These are phyloP conservation scores for Lycium barbarum DNA, from an alignment of 257 asterid genomes.

Conservation along the genomic window DNA sequence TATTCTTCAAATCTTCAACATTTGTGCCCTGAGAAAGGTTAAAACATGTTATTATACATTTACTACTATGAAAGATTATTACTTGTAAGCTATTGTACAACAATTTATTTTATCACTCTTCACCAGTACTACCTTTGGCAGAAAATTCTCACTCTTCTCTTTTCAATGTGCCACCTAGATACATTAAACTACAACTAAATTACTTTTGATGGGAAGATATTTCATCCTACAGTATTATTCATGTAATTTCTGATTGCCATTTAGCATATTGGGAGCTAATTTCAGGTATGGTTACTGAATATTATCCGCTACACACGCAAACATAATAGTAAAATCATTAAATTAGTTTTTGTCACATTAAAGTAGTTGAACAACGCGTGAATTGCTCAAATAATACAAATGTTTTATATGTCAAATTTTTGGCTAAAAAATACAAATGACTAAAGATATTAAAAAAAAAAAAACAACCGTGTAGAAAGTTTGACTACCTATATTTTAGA, in stretches of 20 bases:
- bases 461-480: neutral
- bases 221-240: neutral
- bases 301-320: too few relatives aligned
- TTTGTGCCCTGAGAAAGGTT: neutral
- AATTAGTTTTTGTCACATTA: neutral
- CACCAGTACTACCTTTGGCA: too few relatives aligned
- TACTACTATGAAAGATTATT: neutral
- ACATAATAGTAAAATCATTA: neutral
- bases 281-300: too few relatives aligned
- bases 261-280: neutral
- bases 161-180: neutral
- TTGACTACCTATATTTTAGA: neutral
- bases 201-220: neutral
- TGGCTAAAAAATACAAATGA: neutral
- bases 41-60: neutral
- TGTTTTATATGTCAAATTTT: neutral
- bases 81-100: too few relatives aligned
- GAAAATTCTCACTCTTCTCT: neutral
- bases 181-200: neutral
- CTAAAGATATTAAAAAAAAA: neutral
- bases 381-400: neutral
- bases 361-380: neutral
- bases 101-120: too few relatives aligned
- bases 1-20: constrained; percentile 37
- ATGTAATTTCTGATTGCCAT: neutral